Percentiles rank a stretch among this genome's conserved stretches.
Conservation (phyloP, 1,284 basidiomycete species). For the Ustanciosporium gigantosporum region DNA sequence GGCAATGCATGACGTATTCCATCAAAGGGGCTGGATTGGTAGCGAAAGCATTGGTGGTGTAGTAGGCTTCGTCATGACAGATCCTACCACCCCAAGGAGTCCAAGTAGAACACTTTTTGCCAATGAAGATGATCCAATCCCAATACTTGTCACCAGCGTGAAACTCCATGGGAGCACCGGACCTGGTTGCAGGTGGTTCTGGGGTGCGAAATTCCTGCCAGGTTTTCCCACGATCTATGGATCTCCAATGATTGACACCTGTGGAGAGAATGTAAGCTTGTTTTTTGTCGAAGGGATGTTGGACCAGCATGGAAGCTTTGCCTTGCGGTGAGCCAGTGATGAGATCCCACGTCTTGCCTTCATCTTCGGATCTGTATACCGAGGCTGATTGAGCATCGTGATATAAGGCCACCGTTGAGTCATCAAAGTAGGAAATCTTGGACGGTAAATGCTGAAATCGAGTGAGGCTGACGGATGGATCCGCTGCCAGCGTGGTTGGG, state of each 20-base stretch:
- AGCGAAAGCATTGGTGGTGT: conserved; percentile 54
- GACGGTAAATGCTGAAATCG: conserved; percentile 71
- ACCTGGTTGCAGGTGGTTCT: conserved; percentile 40
- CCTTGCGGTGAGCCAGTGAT: conserved; percentile 71
- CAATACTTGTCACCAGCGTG: conserved; percentile 52
- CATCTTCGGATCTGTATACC: conserved; percentile 81
- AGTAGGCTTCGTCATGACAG: conserved; percentile 62
- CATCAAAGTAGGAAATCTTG: conserved; percentile 89
- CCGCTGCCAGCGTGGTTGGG: conserved; percentile 8
- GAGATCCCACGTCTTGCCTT: conserved; percentile 79
- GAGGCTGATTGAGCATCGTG: conserved; percentile 74
- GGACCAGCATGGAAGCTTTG: conserved; percentile 73
- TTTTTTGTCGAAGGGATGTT: conserved; percentile 80
- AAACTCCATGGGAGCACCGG: conserved; percentile 52
- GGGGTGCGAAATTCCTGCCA: conserved; percentile 57
- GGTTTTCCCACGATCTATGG: conserved; percentile 49
- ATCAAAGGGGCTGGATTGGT: conserved; percentile 39
- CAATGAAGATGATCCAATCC: conserved; percentile 53
- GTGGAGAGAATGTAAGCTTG: conserved; percentile 53
- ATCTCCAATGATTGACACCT: conserved; percentile 52
- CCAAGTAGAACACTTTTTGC: conserved; percentile 51
- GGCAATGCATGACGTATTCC: conserved; percentile 53
- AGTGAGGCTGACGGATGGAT: conserved; percentile 62
- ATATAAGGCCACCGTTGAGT: conserved; percentile 79
- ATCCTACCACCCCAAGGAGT: conserved; percentile 48